Evolutionary conservation across 73 alveolate genomes (phyloP).

Genomic region (Paramecium tetraurelia): DNA sequence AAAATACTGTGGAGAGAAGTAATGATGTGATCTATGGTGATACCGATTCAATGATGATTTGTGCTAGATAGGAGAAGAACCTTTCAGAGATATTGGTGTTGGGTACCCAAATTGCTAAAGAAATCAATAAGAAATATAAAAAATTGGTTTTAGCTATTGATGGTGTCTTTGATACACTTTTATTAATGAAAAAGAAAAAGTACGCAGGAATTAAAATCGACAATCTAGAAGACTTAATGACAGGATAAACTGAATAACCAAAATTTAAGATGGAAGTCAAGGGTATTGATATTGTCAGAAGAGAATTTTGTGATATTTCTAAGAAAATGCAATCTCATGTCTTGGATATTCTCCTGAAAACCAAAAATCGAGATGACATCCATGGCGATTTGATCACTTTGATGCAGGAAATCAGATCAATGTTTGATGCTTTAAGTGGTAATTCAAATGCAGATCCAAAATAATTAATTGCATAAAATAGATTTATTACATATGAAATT

Average conservation of each 20-base stretch:
- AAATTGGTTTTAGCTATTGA: slow-evolving; percentile 96
- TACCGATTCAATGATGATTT: slow-evolving; percentile 98
- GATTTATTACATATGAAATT: slow-evolving; percentile 62
- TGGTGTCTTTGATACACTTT: slow-evolving; percentile 90
- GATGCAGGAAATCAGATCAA: slow-evolving; percentile 75
- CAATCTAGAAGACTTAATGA: slow-evolving; percentile 31
- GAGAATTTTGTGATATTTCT: slow-evolving; percentile 98
- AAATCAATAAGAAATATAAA: slow-evolving; percentile 92
- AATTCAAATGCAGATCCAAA: neutral
- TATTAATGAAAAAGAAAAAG: slow-evolving; percentile 97
- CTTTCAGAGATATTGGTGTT: slow-evolving; percentile 80
- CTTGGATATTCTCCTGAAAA: slow-evolving; percentile 80
- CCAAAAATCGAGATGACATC: slow-evolving; percentile 85
- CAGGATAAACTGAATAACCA: neutral
- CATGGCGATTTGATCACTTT: slow-evolving; percentile 74
- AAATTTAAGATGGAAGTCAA: slow-evolving; percentile 32
- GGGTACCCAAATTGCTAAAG: slow-evolving; percentile 83
- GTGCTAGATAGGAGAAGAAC: slow-evolving; percentile 77
- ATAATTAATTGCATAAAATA: neutral
- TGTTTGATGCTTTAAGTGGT: slow-evolving; percentile 28
- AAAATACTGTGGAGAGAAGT: slow-evolving; percentile 71
- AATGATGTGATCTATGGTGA: slow-evolving; percentile 96
- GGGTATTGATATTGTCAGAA: slow-evolving; percentile 97
- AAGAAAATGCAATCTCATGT: slow-evolving; percentile 79
- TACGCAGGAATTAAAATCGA: slow-evolving; percentile 96